Evolutionary conservation across 805 yeast species (phyloP).

Genomic region (Wickerhamomyces kurtzmanii): DNA sequence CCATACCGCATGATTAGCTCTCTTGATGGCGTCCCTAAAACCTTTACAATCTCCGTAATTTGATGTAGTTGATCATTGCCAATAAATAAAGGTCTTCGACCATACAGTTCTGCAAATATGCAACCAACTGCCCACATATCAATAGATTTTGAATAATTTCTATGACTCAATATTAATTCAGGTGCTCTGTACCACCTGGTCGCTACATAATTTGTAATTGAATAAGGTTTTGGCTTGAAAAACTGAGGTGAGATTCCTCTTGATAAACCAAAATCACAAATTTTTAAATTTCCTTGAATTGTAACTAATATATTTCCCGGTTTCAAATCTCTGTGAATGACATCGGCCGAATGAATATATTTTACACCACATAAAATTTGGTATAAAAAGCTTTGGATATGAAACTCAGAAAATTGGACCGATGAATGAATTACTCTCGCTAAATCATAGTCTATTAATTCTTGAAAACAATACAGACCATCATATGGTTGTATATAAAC

Average conservation of each 20-base stretch:
- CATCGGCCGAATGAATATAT: constrained; percentile 87
- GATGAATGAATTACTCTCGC: constrained; percentile 72
- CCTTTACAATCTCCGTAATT: constrained; percentile 52
- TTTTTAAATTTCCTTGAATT: constrained; percentile 64
- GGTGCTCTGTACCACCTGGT: constrained; percentile 97
- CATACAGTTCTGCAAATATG: constrained; percentile 76
- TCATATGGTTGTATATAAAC: constrained; percentile 59
- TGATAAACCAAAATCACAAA: constrained; percentile 92
- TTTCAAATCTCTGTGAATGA: constrained; percentile 85
- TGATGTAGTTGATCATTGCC: constrained; percentile 72
- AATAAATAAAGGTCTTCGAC: constrained; percentile 69
- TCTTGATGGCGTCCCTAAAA: constrained; percentile 62
- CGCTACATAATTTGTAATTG: constrained; percentile 81
- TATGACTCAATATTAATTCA: constrained; percentile 61
- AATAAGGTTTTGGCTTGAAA: constrained; percentile 23
- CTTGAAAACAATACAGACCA: constrained; percentile 87
- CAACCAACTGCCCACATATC: constrained; percentile 96
- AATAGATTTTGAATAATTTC: constrained; percentile 53
- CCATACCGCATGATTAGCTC: constrained; percentile 33
- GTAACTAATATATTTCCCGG: constrained; percentile 85
- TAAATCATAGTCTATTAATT: constrained; percentile 72
- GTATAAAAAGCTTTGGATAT: constrained; percentile 64
- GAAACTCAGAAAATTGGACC: constrained; percentile 76
- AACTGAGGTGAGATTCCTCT: constrained; percentile 48
- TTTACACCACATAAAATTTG: constrained; percentile 82